Conservation (phyloP, 129 eudicot species). For the Ambrosia trifida region DNA sequence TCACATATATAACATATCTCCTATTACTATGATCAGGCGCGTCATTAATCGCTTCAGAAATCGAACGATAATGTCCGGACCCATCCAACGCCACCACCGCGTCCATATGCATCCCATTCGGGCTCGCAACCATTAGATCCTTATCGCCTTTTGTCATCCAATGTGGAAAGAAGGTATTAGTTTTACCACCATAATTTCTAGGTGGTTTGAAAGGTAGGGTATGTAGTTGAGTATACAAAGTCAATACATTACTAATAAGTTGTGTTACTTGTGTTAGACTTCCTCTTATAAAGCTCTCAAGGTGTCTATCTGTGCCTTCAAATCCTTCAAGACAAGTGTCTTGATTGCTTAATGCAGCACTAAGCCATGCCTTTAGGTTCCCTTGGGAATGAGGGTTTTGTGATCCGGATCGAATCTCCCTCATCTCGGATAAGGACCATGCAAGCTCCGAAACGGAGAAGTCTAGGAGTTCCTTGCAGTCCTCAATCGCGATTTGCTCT, state of each 20-base stretch:
- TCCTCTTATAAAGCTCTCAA: slow-evolving; percentile 61
- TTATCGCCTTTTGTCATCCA: slow-evolving; percentile 84
- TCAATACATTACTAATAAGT: slow-evolving; percentile 66
- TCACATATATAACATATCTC: slow-evolving; percentile 76
- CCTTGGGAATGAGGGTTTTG: slow-evolving; percentile 46
- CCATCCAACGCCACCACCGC: slow-evolving; percentile 77
- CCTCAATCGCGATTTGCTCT: slow-evolving; percentile 84
- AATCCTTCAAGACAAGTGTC: slow-evolving; percentile 98
- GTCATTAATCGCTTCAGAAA: slow-evolving; percentile 61
- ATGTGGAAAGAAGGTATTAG: slow-evolving; percentile 50
- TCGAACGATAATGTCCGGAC: slow-evolving; percentile 59
- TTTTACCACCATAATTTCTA: slow-evolving; percentile 32
- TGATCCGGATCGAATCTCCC: slow-evolving; percentile 46
- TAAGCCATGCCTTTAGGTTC: slow-evolving; percentile 83
- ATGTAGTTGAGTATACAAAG: slow-evolving; percentile 64
- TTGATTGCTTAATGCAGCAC: slow-evolving; percentile 94
- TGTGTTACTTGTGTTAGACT: slow-evolving; percentile 76
- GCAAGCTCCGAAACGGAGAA: slow-evolving; percentile 84
- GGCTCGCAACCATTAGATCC: slow-evolving; percentile 45
- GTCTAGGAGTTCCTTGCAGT: slow-evolving; percentile 87
- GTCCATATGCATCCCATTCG: slow-evolving; percentile 62
- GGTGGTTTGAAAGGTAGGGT: slow-evolving; percentile 59
- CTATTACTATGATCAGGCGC: slow-evolving; percentile 70
- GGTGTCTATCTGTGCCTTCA: slow-evolving; percentile 71
- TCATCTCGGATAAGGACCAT: slow-evolving; percentile 80